phyloP scores from a whole-genome alignment of 192 early-diverging fungal species.

The Coemansia sp. region DNA sequence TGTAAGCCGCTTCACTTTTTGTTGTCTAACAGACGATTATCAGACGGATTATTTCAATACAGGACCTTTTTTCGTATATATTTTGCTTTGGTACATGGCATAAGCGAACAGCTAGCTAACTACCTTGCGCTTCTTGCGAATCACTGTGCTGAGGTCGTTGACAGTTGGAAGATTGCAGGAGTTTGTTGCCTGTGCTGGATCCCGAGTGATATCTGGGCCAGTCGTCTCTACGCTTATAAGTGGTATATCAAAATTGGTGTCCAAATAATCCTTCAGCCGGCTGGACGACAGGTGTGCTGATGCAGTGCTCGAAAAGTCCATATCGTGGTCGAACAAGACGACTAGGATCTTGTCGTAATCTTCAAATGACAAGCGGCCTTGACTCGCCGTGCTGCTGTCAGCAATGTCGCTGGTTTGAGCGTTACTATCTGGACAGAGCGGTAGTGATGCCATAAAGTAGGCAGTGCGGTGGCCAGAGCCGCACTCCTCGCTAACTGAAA shows the following conservation, averaged over 20 bases:
- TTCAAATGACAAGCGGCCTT: slow-evolving; percentile 27
- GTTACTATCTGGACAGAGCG: slow-evolving; percentile 2
- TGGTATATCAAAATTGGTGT: slow-evolving; percentile 9
- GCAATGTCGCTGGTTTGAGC: not conserved
- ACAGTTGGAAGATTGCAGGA: slow-evolving; percentile 5
- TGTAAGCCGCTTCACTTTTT: slow-evolving; percentile 51
- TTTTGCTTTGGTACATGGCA: not conserved
- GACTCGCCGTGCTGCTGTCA: slow-evolving; percentile 13
- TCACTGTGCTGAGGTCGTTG: slow-evolving; percentile 39
- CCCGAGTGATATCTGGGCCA: slow-evolving; percentile 13
- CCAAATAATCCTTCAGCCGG: slow-evolving; percentile 22
- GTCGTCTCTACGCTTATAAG: slow-evolving; percentile 6
- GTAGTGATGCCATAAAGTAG: slow-evolving; percentile 57
- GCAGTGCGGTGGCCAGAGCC: slow-evolving; percentile 69
- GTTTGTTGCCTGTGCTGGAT: not conserved
- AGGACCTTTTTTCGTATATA: not conserved
- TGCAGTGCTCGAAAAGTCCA: slow-evolving; percentile 42
- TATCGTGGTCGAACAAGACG: slow-evolving; percentile 34
- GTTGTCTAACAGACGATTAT: not conserved
- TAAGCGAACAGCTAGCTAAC: not conserved
- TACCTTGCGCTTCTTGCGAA: slow-evolving; percentile 50
- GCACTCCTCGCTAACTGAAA: slow-evolving; percentile 76
- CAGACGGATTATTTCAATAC: not conserved
- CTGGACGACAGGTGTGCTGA: slow-evolving; percentile 22
- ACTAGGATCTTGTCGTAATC: slow-evolving; percentile 39